A percentile compares a stretch with the other conserved stretches of the same genome.
Conservation (phyloP, 2,329 filamentous ascomycete species). For the Monosporascus sp. region DNA sequence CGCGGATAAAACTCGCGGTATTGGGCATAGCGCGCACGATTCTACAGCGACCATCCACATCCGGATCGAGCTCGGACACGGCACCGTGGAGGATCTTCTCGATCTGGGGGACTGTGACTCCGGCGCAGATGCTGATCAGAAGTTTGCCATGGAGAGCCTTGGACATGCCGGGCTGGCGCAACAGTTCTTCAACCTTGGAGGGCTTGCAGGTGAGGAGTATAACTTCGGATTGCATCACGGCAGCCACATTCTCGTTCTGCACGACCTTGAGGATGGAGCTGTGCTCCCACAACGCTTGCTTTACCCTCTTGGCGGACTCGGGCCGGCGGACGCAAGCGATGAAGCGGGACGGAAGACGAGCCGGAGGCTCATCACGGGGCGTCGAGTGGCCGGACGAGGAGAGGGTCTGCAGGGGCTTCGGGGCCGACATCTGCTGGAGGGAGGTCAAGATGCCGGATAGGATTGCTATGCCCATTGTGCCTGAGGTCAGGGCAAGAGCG, state of each 20-base stretch:
- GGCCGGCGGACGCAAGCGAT: slow-evolving; percentile 72
- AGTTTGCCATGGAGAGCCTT: slow-evolving; percentile 74
- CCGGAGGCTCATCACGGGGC: slow-evolving; percentile 43
- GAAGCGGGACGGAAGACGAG: slow-evolving; percentile 65
- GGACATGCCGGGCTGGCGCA: slow-evolving; percentile 61
- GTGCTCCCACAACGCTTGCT: slow-evolving; percentile 59
- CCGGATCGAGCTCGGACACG: slow-evolving; percentile 39
- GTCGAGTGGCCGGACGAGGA: slow-evolving; percentile 35
- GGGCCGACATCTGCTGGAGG: slow-evolving; percentile 48
- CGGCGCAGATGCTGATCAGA: slow-evolving; percentile 75
- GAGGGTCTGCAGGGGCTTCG: slow-evolving; percentile 38
- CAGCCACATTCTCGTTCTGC: slow-evolving; percentile 65
- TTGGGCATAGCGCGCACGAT: slow-evolving; percentile 82
- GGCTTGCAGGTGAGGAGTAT: slow-evolving; percentile 79
- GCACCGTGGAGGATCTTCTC: slow-evolving; percentile 56
- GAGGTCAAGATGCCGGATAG: slow-evolving; percentile 73
- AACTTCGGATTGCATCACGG: slow-evolving; percentile 64
- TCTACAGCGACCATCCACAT: slow-evolving; percentile 46
- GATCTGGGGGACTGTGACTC: slow-evolving; percentile 66
- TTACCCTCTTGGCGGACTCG: slow-evolving; percentile 65
- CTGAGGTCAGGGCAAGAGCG: slow-evolving; percentile 33
- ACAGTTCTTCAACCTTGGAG: slow-evolving; percentile 63
- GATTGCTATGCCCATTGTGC: slow-evolving; percentile 82
- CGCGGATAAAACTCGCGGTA: slow-evolving; percentile 70
- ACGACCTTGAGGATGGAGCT: slow-evolving; percentile 58